Base-by-base conservation (phyloP, 768 basidiomycete genomes). In the Tylopilus plumbeoviolaceoides region DNA sequence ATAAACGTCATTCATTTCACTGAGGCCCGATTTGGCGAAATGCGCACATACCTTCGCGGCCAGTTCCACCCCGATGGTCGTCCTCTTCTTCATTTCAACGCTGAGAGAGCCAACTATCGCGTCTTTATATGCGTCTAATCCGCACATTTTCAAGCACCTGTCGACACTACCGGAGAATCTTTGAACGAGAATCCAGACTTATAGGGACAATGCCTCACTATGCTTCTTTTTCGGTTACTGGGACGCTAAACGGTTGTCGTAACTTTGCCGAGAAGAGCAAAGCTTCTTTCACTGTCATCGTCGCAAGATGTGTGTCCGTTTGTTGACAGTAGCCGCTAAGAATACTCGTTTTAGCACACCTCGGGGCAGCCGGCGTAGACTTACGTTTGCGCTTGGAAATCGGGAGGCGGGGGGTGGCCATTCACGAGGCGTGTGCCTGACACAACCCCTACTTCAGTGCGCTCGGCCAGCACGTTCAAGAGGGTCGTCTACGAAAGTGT, bases 241-340 rank as follows among this genome's bases (percentile, higher is more conserved):
- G 73, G 7, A 91, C 85, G 1, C 75, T 73, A 1, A 75, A 70
- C 0, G 89, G 89, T 63, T 93, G 91, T 27, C 91, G 83, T 17
- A 93, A 69, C 50, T 79, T 81, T 4, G 91, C 91, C 7, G 90
- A 92, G 70, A 91, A 87, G 33, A 81, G 69, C 5, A 94, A 70
- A 0, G 91, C 88, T 59, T 94, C 91, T 38, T 87, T 77, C 7
- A 94, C 90, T 3, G 89, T 91, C 21, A 82, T 73, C 6, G 83
- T 83, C 25, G 79, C 78, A 17, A 87, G 77, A 68, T 94, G 91
- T 0, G 85, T 87, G 60, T 92, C 90, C 71, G 81, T 82, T 65
- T 95, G 93, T 63, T 95, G 91, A 53, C 86, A 89, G 62, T 92
- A 95, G 0, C 89, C 91, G 44, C 84, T 87, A 27, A 49, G n/a